Conservation (phyloP, 306 rosid species). For the Luffa aegyptiaca region DNA sequence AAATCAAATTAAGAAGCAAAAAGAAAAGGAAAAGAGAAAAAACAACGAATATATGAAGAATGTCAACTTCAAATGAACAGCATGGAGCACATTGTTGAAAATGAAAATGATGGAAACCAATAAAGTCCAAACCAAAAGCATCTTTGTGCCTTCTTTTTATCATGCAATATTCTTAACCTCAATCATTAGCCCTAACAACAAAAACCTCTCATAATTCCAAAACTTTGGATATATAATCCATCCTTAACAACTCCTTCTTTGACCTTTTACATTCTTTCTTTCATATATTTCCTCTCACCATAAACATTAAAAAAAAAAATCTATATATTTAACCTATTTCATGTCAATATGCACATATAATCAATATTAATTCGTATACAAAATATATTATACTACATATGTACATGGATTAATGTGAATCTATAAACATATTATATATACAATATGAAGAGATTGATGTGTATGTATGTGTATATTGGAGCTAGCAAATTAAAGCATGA, state of each 20-base stretch:
- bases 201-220: conserved; percentile 24
- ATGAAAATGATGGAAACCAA: conserved; percentile 30
- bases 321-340: no score
- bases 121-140: conserved; percentile 38
- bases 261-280: background rate
- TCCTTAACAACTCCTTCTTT: background rate
- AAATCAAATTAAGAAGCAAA: no score
- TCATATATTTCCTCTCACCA: background rate
- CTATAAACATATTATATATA: background rate
- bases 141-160: conserved; percentile 25
- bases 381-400: no score
- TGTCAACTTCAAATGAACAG: conserved; percentile 16
- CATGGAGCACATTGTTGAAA: conserved; percentile 7
- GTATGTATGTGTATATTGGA: background rate
- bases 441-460: background rate
- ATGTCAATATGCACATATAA: no score
- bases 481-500: background rate
- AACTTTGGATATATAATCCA: background rate
- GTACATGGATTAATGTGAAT: background rate
- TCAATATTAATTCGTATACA: no score
- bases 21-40: background rate
- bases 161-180: conserved; percentile 10
- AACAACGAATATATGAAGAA: background rate
- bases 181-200: conserved; percentile 12
- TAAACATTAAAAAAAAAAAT: no score